Conservation (phyloP, 2,329 filamentous ascomycete species). For the Aspergillus sp. region DNA sequence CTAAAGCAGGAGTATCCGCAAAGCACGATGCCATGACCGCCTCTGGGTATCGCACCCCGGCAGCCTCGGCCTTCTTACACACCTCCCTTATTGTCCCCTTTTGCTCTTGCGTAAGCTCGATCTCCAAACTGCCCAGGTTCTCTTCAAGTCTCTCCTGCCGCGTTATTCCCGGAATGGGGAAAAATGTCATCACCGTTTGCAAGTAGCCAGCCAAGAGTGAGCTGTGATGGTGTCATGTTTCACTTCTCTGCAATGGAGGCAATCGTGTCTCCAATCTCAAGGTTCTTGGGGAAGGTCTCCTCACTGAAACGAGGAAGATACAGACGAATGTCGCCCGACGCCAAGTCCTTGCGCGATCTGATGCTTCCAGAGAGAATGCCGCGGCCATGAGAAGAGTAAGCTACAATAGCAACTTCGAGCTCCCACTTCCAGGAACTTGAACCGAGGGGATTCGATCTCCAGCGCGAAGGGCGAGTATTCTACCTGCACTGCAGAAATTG, state of each 20-base stretch:
- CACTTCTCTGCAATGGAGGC: constrained; percentile 49
- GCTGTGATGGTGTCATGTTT: constrained; percentile 50
- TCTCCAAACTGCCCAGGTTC: constrained; percentile 27
- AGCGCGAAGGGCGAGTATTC: constrained; percentile 43
- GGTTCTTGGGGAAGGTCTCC: constrained; percentile 54
- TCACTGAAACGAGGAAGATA: constrained; percentile 45
- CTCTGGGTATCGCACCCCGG: constrained; percentile 7
- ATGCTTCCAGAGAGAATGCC: constrained; percentile 31
- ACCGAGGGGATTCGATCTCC: constrained; percentile 39
- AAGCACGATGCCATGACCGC: too few relatives aligned
- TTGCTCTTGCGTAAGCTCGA: constrained; percentile 12
- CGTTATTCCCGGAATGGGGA: constrained; percentile 57
- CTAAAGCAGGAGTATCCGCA: too few relatives aligned
- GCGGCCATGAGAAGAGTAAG: constrained; percentile 37
- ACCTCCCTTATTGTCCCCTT: constrained; percentile 7
- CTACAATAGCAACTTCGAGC: constrained; percentile 41
- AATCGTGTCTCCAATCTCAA: constrained; percentile 50
- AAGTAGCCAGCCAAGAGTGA: constrained; percentile 61
- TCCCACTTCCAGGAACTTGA: constrained; percentile 41
- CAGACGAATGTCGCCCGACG: constrained; percentile 43
- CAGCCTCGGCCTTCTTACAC: constrained; percentile 2
- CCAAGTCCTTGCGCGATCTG: constrained; percentile 33
- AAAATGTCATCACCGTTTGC: constrained; percentile 57
- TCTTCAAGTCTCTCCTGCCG: constrained; percentile 42
- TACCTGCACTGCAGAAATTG: constrained; percentile 44